A percentile compares a stretch with the other conserved stretches of the same genome.
These are phyloP conservation scores for Cladosporium sp. DNA, from an alignment of 2,329 filamentous ascomycete genomes.

Conservation along the genomic window DNA sequence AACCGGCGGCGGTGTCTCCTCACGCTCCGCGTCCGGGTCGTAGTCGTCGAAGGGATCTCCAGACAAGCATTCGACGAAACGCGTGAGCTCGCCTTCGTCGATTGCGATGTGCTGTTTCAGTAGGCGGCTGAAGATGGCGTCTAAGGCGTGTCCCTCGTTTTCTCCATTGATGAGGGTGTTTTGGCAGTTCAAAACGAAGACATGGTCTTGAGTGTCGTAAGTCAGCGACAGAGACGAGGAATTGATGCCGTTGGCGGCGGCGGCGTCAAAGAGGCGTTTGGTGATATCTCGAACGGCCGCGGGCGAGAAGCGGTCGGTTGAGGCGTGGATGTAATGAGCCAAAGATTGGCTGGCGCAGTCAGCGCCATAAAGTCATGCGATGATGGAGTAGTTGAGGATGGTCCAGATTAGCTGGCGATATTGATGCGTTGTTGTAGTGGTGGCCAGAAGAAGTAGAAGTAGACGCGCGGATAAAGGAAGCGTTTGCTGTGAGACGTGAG, in stretches of 20 bases:
- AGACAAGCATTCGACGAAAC: slow-evolving; percentile 22
- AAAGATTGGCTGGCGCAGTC: neutral
- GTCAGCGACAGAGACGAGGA: slow-evolving; percentile 15
- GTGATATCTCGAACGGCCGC: slow-evolving; percentile 9
- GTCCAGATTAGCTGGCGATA: no score
- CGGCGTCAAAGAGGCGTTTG: slow-evolving; percentile 12
- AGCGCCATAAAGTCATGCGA: neutral
- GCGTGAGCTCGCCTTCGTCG: slow-evolving; percentile 3
- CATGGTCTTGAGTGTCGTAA: slow-evolving; percentile 6
- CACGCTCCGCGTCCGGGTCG: slow-evolving; percentile 1
- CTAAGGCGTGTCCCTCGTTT: neutral
- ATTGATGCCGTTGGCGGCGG: slow-evolving; percentile 24
- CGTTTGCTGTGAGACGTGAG: no score
- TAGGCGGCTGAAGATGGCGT: neutral
- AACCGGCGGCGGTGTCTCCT: neutral
- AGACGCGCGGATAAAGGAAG: no score
- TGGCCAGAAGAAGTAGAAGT: no score
- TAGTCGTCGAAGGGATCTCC: slow-evolving; percentile 17
- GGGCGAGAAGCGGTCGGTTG: slow-evolving; percentile 24
- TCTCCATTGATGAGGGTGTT: no score
- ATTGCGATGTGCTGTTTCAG: neutral
- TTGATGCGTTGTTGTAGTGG: no score
- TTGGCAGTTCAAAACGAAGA: slow-evolving; percentile 3
- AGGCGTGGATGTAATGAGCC: slow-evolving; percentile 24
- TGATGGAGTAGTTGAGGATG: no score